Conservation (phyloP, 768 basidiomycete genomes). For the Pilatotrama ljubarskyi region DNA sequence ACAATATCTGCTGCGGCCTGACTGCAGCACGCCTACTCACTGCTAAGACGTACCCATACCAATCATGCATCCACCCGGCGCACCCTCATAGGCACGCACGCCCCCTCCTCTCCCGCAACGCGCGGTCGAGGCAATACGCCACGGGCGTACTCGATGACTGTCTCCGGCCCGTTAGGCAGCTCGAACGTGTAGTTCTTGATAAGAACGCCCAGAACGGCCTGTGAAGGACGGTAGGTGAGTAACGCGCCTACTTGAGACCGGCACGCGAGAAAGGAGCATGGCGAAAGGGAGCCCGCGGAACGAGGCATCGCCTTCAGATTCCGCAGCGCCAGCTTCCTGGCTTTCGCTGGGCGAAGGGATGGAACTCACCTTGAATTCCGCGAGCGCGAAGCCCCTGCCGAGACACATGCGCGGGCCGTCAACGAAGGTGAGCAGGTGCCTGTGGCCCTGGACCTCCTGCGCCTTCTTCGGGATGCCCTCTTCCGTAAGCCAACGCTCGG, state of each 20-base stretch:
- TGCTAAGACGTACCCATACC: not conserved
- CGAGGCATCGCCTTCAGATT: not conserved
- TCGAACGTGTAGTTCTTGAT: slow-evolving; percentile 44
- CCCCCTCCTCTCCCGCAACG: slow-evolving; percentile 27
- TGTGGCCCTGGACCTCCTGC: slow-evolving; percentile 37
- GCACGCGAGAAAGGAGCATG: too few species aligned
- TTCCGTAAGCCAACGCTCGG: slow-evolving; percentile 43
- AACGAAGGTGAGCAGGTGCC: slow-evolving; percentile 44
- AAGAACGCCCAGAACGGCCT: slow-evolving; percentile 46
- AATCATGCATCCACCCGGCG: slow-evolving; percentile 19
- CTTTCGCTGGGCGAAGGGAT: not conserved
- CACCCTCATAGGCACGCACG: slow-evolving; percentile 27
- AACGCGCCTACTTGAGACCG: not conserved
- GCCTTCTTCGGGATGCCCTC: slow-evolving; percentile 32
- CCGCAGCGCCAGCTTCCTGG: not conserved
- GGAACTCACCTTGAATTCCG: slow-evolving; percentile 41
- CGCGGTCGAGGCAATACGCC: slow-evolving; percentile 26
- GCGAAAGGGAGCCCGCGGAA: not conserved
- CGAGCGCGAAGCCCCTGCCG: slow-evolving; percentile 44
- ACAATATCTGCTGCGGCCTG: not conserved
- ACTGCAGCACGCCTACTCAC: not conserved
- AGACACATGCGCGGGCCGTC: slow-evolving; percentile 49
- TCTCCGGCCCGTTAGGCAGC: slow-evolving; percentile 34
- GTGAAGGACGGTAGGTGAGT: not conserved
- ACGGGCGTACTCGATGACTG: slow-evolving; percentile 31